phyloP scores from a whole-genome alignment of 169 alveolate species.

The Plasmodium inui region DNA sequence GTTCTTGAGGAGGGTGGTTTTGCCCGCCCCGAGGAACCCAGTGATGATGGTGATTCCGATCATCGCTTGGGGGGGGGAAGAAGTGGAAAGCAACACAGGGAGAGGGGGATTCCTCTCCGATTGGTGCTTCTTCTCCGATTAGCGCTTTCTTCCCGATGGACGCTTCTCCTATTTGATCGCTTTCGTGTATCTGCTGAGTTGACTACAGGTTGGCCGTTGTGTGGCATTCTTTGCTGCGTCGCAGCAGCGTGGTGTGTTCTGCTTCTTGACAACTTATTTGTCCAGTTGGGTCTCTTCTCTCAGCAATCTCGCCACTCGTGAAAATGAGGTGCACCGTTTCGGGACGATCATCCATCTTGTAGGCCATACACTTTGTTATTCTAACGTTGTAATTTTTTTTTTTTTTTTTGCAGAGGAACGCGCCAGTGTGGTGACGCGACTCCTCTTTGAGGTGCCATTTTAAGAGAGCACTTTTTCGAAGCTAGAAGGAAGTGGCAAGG shows the following conservation, averaged over 20 bases:
- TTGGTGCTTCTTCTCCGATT: no score
- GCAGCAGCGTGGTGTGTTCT: background rate
- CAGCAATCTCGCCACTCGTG: background rate
- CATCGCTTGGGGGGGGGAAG: constrained; percentile 16
- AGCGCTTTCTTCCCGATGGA: no score
- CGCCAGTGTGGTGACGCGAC: background rate
- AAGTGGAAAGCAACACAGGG: background rate
- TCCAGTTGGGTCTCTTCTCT: background rate
- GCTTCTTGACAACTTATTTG: background rate
- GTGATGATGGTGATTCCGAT: constrained; percentile 74
- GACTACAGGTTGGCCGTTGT: background rate
- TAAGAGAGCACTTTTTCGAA: background rate
- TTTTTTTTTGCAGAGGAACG: background rate
- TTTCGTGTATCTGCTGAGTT: background rate
- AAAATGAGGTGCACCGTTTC: background rate
- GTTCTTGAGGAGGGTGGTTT: constrained; percentile 71
- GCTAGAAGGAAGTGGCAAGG: background rate
- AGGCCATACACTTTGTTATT: background rate
- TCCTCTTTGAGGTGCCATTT: background rate
- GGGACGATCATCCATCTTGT: background rate
- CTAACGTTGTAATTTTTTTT: background rate
- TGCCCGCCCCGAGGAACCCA: constrained; percentile 72
- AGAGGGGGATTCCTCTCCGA: background rate
- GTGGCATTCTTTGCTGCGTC: background rate
- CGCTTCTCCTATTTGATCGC: background rate